Base-by-base conservation (phyloP, 306 rosid species). In the Cicer judaicum region DNA sequence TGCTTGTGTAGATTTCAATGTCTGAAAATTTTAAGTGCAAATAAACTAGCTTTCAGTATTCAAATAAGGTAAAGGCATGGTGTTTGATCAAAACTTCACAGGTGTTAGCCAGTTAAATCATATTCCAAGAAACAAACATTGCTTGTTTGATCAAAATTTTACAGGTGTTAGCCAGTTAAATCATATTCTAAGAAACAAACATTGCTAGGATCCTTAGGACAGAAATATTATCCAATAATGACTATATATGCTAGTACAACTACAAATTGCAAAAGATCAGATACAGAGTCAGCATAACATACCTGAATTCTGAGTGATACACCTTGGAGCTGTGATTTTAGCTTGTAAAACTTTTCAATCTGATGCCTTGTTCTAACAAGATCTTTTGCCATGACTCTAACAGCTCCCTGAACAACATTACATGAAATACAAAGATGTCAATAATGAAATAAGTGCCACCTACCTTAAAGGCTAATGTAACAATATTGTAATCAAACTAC, bases 301-400 rank as follows among this genome's bases (percentile, higher is more conserved):
- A 92, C 99, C 96, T 94, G 99, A 75, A 94, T 94, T 84, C 99
- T 86, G 61, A 94, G 99, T 72, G 99, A 81, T 72, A 94, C 99
- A 72, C 97, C 99, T 85, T 94, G 99, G 55, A 94, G 99, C 85
- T 94, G 99, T 14, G 99, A 94, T 83, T 92, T 94, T 62, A 94
- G 96, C 88, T 94, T 94, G 81, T 94, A 94, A 81, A 94, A 94
- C 80, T 94, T 94, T 72, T 94, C 99, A 83, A 94, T 82, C 81
- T 94, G 99, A 86, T 94, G 99, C 53, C 99, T 80, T 14, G 97
- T 94, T 88, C 99, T 86, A 78, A 94, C 95, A 9, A 94, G 97
- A 85, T 94, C 99, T 81, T 94, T 94, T 4, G 99, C 99, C 99
- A 94, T 94, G 76, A 94, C 97, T 82, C 84, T 92, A 18, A 94